phyloP scores from a whole-genome alignment of 805 yeast genomes.

The Cyberlindnera suaveolens region DNA sequence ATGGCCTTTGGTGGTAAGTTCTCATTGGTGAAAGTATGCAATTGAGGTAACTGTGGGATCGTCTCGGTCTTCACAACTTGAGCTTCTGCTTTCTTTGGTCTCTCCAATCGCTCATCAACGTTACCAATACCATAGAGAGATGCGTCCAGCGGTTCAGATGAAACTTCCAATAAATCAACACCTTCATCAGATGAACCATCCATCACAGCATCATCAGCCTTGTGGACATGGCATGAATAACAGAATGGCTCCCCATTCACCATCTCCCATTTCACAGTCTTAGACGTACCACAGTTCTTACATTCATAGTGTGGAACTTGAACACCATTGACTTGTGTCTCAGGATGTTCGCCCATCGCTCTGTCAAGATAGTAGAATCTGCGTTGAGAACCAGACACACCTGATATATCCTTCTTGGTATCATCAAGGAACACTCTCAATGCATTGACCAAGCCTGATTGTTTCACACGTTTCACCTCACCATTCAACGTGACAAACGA shows the following conservation, averaged over 20 bases:
- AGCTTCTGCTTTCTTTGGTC: slow-evolving; percentile 2
- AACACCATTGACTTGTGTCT: not conserved
- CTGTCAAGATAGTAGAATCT: slow-evolving; percentile 32
- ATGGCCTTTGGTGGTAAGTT: slow-evolving; percentile 2
- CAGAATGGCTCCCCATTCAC: slow-evolving; percentile 4
- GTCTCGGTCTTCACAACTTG: not conserved
- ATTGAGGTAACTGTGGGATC: slow-evolving; percentile 4
- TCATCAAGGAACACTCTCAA: slow-evolving; percentile 18
- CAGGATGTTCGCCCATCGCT: not conserved
- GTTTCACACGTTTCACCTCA: slow-evolving; percentile 14
- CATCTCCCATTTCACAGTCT: slow-evolving; percentile 15
- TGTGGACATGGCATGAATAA: slow-evolving; percentile 8
- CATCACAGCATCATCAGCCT: slow-evolving; percentile 1
- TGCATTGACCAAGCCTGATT: slow-evolving; percentile 8
- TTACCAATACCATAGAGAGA: not conserved
- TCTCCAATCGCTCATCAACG: not conserved
- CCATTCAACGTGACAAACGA: slow-evolving; percentile 23
- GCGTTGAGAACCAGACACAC: slow-evolving; percentile 30
- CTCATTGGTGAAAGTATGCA: slow-evolving; percentile 7
- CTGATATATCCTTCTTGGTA: slow-evolving; percentile 11
- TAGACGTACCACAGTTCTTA: slow-evolving; percentile 2
- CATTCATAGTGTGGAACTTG: not conserved
- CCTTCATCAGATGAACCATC: not conserved
- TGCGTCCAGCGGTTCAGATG: slow-evolving; percentile 1
- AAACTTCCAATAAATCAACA: not conserved